Evolutionary conservation across 345 rosid genomes (phyloP), one percentile per base, ranked within the genome.

Genomic region (Pseudoturritis turrita): DNA sequence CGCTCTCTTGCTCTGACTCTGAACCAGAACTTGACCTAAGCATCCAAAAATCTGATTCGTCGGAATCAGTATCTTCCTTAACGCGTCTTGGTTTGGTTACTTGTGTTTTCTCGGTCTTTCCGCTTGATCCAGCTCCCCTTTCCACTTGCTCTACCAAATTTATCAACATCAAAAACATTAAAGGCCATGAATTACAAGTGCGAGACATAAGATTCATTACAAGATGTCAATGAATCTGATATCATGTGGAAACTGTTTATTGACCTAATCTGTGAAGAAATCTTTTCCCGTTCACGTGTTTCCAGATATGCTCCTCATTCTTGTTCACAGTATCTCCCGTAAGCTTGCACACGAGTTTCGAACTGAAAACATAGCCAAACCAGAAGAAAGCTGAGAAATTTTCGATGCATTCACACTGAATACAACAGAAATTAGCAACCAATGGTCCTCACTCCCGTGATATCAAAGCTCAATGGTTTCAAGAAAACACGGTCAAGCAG

Each of bases 301-400:
- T 94, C 96, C 95, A 94, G 31, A 91, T 87, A 70, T 94, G 98
- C 70, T 91, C 91, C 80, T 91, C 96, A 4, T 84, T 81, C 73
- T 94, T 94, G 76, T 94, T 94, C 57, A 94, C 89, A 7, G 83
- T 85, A 78, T 89, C 90, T 22, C 92, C 96, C 1, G 97, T 94
- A 54, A 94, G 82, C 77, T 89, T 94, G 80, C 98, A 91, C 71
- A 84, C 79, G 77, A 94, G 74, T 80, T 87, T 91, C 1, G 96
- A 84, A 70, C 98, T 94, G 80, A 71, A 18, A 73, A 53, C 33
- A 51, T 49, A 54, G 2, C 14, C 26, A 45, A 69, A 36, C 26
- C 26, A n/a, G 21, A 53, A 33, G 12, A 50, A 43, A 59, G 10
- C 22, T 47, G 3, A 19, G 0, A 37, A 15, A 43, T 44, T 22